phyloP scores from a whole-genome alignment of 2,329 filamentous ascomycete genomes.

The Claviceps pazoutovae region DNA sequence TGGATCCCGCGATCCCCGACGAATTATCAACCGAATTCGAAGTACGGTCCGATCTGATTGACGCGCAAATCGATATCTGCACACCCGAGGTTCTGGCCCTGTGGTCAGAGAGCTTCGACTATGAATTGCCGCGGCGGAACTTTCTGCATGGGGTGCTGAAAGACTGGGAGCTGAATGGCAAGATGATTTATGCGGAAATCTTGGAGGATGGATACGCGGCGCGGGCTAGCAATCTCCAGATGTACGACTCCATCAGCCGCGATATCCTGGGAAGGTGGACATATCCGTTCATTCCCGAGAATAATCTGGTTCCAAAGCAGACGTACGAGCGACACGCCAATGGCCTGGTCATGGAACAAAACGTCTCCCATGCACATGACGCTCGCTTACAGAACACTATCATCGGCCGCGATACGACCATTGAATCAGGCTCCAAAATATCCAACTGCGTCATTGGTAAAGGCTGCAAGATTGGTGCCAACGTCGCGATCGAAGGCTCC shows the following conservation, averaged over 20 bases:
- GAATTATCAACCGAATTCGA: slow-evolving; percentile 60
- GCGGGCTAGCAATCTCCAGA: slow-evolving; percentile 69
- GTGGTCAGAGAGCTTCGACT: slow-evolving; percentile 97
- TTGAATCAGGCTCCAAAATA: slow-evolving; percentile 60
- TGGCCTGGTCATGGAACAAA: slow-evolving; percentile 64
- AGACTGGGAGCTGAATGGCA: slow-evolving; percentile 92
- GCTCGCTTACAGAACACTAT: slow-evolving; percentile 58
- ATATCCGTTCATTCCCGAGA: slow-evolving; percentile 79
- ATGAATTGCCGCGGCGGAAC: slow-evolving; percentile 75
- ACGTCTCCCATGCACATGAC: slow-evolving; percentile 60
- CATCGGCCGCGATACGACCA: slow-evolving; percentile 60
- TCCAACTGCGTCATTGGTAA: slow-evolving; percentile 69
- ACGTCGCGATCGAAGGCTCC: slow-evolving; percentile 64
- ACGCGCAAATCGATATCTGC: slow-evolving; percentile 93
- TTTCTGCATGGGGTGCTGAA: slow-evolving; percentile 88
- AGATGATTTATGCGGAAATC: slow-evolving; percentile 88
- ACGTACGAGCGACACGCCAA: slow-evolving; percentile 58
- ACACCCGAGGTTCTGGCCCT: slow-evolving; percentile 88
- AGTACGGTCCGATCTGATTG: slow-evolving; percentile 74
- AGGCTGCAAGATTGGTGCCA: slow-evolving; percentile 73
- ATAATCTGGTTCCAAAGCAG: slow-evolving; percentile 66
- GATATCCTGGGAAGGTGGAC: slow-evolving; percentile 82
- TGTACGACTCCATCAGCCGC: slow-evolving; percentile 78
- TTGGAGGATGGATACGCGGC: slow-evolving; percentile 74
- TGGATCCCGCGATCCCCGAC: slow-evolving; percentile 70